These are phyloP conservation scores for Candida boleticola DNA, from an alignment of 805 yeast genomes.

Conservation along the genomic window DNA sequence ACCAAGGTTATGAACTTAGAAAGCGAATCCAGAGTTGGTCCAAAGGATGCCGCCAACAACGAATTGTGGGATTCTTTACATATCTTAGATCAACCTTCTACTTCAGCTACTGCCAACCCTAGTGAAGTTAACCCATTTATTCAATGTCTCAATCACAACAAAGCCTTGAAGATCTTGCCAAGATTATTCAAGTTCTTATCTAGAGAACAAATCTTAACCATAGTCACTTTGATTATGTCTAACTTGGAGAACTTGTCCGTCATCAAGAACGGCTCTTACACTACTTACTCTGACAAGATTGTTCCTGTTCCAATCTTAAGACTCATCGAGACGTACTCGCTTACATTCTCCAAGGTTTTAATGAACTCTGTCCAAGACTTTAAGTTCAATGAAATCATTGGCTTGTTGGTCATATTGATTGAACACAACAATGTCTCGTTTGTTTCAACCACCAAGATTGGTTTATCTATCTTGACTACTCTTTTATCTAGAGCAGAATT, in stretches of 20 bases:
- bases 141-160: slow-evolving; percentile 77
- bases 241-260: slow-evolving; percentile 79
- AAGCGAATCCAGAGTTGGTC: slow-evolving; percentile 45
- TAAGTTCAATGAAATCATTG: slow-evolving; percentile 74
- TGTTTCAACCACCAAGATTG: slow-evolving; percentile 71
- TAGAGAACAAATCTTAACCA: slow-evolving; percentile 71
- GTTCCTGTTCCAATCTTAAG: slow-evolving; percentile 54
- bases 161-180: slow-evolving; percentile 85
- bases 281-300: slow-evolving; percentile 49
- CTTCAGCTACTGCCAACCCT: slow-evolving; percentile 45
- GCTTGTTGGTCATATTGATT: slow-evolving; percentile 66
- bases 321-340: slow-evolving; percentile 74
- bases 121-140: slow-evolving; percentile 72
- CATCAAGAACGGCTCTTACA: slow-evolving; percentile 75
- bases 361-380: slow-evolving; percentile 84
- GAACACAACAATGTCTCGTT: slow-evolving; percentile 68
- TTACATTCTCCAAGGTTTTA: slow-evolving; percentile 77
- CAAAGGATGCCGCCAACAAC: slow-evolving; percentile 24
- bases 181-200: slow-evolving; percentile 81
- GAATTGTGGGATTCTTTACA: slow-evolving; percentile 76
- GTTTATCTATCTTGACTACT: slow-evolving; percentile 85
- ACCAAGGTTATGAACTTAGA: slow-evolving; percentile 76
- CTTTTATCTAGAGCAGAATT: slow-evolving; percentile 88
- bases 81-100: slow-evolving; percentile 59
- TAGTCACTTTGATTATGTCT: slow-evolving; percentile 74